Evolutionary conservation across 345 rosid genomes (phyloP).

Genomic region (Cardamine resedifolia): DNA sequence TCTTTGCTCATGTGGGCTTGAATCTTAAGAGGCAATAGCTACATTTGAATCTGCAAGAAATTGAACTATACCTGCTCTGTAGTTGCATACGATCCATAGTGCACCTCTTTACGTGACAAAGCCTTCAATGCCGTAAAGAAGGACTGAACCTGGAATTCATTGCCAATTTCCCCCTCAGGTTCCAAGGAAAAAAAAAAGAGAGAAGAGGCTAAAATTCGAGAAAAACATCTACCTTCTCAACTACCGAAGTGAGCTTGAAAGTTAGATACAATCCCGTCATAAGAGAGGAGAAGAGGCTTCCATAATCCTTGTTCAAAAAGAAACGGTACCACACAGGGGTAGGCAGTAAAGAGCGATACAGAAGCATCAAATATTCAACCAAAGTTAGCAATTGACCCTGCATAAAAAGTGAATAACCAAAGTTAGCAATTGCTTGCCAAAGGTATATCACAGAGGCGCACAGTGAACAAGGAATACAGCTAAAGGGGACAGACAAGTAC

Average conservation of each 20-base stretch:
- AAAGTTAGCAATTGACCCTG: slow-evolving; percentile 87
- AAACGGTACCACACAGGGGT: slow-evolving; percentile 92
- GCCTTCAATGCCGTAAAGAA: slow-evolving; percentile 89
- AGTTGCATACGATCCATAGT: slow-evolving; percentile 97
- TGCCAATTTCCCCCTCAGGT: slow-evolving; percentile 8
- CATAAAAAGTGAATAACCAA: slow-evolving; percentile 22
- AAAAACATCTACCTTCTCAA: slow-evolving; percentile 60
- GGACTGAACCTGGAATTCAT: slow-evolving; percentile 71
- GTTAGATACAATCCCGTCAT: slow-evolving; percentile 82
- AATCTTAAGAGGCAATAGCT: slow-evolving; percentile 11
- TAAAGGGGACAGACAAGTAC: not conserved
- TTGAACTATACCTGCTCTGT: slow-evolving; percentile 75
- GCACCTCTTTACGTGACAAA: slow-evolving; percentile 87
- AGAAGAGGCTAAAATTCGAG: not conserved
- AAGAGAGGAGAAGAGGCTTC: slow-evolving; percentile 82
- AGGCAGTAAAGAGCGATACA: slow-evolving; percentile 80
- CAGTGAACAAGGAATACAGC: slow-evolving; percentile 2
- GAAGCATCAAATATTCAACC: slow-evolving; percentile 64
- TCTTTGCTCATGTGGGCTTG: slow-evolving; percentile 17
- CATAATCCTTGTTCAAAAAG: slow-evolving; percentile 82
- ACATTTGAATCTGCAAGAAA: not conserved
- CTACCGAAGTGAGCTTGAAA: slow-evolving; percentile 77
- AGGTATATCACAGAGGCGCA: not conserved
- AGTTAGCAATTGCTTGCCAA: slow-evolving; percentile 5
- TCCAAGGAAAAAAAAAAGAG: not conserved